Evolutionary conservation across 768 basidiomycete species (phyloP).

Genomic region (Favolaschia claudopus): DNA sequence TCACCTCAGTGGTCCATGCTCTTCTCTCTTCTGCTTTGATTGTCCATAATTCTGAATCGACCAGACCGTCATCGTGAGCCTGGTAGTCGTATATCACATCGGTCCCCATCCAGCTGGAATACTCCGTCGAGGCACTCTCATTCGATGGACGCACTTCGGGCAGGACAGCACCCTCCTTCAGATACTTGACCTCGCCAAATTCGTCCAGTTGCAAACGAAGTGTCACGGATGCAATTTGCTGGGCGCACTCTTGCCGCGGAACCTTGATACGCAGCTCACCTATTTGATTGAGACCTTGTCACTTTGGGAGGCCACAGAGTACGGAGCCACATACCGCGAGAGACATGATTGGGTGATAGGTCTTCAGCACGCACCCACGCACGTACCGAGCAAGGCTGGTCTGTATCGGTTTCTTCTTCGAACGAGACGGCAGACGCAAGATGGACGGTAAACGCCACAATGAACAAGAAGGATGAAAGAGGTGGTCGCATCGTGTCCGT

Average conservation of each 20-base stretch:
- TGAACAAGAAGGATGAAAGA: too few relatives aligned
- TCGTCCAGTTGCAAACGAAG: neutral
- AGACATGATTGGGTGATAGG: neutral
- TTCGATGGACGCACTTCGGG: neutral
- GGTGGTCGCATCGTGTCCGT: too few relatives aligned
- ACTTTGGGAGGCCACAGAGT: neutral
- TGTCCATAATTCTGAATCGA: slow-evolving; percentile 3
- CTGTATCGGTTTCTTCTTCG: too few relatives aligned
- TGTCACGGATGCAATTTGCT: neutral
- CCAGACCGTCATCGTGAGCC: neutral
- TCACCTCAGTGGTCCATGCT: slow-evolving; percentile 9
- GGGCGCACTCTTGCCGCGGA: neutral
- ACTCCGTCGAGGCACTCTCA: neutral
- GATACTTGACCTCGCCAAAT: neutral
- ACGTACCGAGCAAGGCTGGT: too few relatives aligned
- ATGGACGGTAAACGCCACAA: too few relatives aligned
- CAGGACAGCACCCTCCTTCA: neutral
- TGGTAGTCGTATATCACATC: too few relatives aligned
- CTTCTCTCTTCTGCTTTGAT: slow-evolving; percentile 10
- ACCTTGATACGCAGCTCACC: slow-evolving; percentile 1
- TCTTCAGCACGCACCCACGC: neutral
- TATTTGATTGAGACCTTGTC: neutral
- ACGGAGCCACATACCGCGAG: neutral
- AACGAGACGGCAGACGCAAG: too few relatives aligned
- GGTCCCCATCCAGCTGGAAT: neutral